These are phyloP conservation scores for Neonectria neomacrospora DNA, from an alignment of 2,329 filamentous ascomycete genomes.

Conservation along the genomic window DNA sequence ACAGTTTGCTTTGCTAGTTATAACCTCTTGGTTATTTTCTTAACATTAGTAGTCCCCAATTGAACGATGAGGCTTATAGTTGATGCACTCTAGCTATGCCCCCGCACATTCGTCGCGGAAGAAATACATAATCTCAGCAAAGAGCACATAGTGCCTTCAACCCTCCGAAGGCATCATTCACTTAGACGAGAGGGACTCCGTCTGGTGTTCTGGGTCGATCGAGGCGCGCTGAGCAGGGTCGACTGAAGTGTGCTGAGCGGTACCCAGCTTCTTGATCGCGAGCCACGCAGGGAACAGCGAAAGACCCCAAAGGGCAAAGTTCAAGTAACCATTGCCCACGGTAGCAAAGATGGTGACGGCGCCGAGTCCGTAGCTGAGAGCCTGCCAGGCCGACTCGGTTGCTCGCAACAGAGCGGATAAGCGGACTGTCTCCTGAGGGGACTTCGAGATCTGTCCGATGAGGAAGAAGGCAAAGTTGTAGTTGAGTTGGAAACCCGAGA, in stretches of 20 bases:
- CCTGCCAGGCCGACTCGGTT: slow-evolving; percentile 75
- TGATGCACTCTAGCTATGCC: too few relatives aligned
- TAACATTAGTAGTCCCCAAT: too few relatives aligned
- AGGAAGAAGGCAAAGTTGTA: slow-evolving; percentile 78
- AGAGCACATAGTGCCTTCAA: too few relatives aligned
- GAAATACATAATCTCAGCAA: too few relatives aligned
- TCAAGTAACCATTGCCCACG: slow-evolving; percentile 72
- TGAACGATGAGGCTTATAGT: too few relatives aligned
- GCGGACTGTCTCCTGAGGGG: slow-evolving; percentile 70
- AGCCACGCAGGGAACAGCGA: slow-evolving; percentile 72
- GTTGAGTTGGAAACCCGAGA: slow-evolving; percentile 75
- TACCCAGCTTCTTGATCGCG: slow-evolving; percentile 49
- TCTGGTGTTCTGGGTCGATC: background rate
- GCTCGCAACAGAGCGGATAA: slow-evolving; percentile 72
- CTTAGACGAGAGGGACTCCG: background rate
- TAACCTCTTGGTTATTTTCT: too few relatives aligned
- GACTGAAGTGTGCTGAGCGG: background rate
- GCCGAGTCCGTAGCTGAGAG: slow-evolving; percentile 73
- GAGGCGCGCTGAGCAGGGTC: background rate
- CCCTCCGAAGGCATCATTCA: too few relatives aligned
- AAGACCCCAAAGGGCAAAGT: slow-evolving; percentile 73
- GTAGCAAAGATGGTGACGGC: slow-evolving; percentile 69
- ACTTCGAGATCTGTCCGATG: slow-evolving; percentile 69
- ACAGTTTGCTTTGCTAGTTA: too few relatives aligned
- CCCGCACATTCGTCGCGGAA: too few relatives aligned